Conservation (phyloP, 148 eudicot species). For the Vaccinium darrowii region DNA sequence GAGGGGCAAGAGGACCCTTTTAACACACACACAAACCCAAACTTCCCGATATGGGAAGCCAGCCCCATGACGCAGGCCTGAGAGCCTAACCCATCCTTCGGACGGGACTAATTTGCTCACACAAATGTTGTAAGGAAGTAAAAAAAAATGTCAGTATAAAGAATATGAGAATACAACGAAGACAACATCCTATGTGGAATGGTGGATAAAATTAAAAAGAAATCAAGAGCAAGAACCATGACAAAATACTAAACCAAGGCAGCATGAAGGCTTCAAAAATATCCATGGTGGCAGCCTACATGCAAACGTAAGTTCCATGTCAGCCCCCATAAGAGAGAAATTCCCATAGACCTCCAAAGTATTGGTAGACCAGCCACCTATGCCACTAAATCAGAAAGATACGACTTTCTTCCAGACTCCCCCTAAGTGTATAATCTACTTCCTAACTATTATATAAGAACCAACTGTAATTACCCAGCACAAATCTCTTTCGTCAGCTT, state of each 20-base stretch:
- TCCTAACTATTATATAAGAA: neutral
- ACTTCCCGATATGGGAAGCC: too few species aligned
- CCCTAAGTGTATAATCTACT: neutral
- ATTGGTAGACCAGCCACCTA: neutral
- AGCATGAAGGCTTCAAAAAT: neutral
- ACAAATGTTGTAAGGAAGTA: neutral
- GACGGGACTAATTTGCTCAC: neutral
- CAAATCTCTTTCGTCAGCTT: neutral
- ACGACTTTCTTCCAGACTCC: neutral
- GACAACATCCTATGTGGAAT: neutral
- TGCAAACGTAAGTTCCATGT: neutral
- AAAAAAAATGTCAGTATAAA: neutral
- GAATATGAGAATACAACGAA: neutral
- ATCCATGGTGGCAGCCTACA: neutral
- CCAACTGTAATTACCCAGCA: neutral
- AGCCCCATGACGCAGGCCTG: too few species aligned
- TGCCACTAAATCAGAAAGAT: neutral
- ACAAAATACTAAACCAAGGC: neutral
- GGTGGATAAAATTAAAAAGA: neutral
- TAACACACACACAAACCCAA: too few species aligned
- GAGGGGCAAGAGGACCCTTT: too few species aligned
- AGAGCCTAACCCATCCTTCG: too few species aligned
- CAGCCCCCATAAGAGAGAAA: neutral
- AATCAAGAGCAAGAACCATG: neutral
- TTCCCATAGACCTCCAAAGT: neutral